Base-by-base conservation (phyloP, 2,329 filamentous ascomycete species). In the Chalara sp. region DNA sequence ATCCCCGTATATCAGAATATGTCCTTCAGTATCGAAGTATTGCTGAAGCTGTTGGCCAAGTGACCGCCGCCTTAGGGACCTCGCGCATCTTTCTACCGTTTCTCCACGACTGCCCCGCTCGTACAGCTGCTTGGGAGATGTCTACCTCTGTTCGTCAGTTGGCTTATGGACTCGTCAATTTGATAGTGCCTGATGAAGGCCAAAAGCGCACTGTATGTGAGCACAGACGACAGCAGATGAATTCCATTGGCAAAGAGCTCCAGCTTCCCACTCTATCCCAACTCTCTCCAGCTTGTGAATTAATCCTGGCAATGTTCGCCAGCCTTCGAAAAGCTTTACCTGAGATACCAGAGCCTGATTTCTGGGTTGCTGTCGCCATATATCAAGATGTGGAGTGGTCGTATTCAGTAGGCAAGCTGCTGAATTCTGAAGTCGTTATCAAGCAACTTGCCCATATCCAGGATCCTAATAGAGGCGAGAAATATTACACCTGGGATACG, bases 31-130 rank as follows among this genome's bases (percentile, higher is more conserved):
- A 70, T 51, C 59, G 12, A 21, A 48, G 29, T 47, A 30, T 62
- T 40, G 58, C 56, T 46, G 33, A 43, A n/a, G 44, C 55, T 32
- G 52, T 60, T 55, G 50, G 60, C 46, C 50, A 68, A 30, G 21
- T 21, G 13, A 7, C 40, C 28, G 12, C 30, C 11, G 13, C 32
- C 40, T n/a, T 37, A 21, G 46, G 53, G 3, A 37, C 58, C 5
- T 40, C 48, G 13, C 58, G 74, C 40, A 73, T 88, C 10, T 91
- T 85, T 62, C 72, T 90, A 1, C 83, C 84, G 0, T 72, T 84
- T 28, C 65, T 89, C 0, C 68, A 82, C 7, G 81, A 85, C 55
- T 76, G 74, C 51, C 74, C 76, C 13, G 61, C 65, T n/a, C 72
- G 75, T 32, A 72, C 73, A 42, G 82, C 74, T 58, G 76, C 78